A percentile compares a stretch with the other conserved stretches of the same genome.
phyloP scores from a whole-genome alignment of 2,329 filamentous ascomycete species.

The Aspergillus cejpii region DNA sequence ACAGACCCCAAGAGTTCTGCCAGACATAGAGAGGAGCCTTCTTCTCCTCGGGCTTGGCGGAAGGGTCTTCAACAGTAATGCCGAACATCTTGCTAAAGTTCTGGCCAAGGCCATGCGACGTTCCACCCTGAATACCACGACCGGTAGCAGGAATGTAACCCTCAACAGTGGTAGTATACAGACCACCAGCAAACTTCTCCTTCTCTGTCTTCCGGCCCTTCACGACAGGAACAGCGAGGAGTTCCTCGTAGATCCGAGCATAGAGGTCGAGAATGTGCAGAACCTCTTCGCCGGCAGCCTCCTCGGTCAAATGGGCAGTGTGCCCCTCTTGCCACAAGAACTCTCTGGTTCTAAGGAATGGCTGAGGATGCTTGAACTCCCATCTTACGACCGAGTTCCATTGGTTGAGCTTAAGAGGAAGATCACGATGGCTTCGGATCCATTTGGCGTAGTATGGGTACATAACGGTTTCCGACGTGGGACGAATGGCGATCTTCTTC shows the following conservation, averaged over 20 bases:
- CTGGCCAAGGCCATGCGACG: constrained; percentile 89
- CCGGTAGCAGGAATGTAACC: constrained; percentile 95
- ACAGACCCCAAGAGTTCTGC: constrained; percentile 99
- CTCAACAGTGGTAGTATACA: constrained; percentile 95
- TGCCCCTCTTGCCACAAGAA: constrained; percentile 99
- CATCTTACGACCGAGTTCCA: constrained; percentile 95
- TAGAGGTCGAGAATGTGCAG: constrained; percentile 90
- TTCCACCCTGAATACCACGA: constrained; percentile 92
- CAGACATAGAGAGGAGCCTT: constrained; percentile 79
- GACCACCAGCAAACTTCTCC: constrained; percentile 94
- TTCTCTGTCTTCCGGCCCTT: constrained; percentile 93
- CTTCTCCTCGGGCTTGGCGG: constrained; percentile 62
- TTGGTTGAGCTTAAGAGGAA: constrained; percentile 90
- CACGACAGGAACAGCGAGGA: constrained; percentile 90
- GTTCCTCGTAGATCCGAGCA: constrained; percentile 82
- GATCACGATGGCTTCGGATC: constrained; percentile 92
- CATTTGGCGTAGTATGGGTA: constrained; percentile 94
- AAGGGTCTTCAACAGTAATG: constrained; percentile 90
- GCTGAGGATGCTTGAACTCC: constrained; percentile 89
- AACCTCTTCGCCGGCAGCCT: constrained; percentile 76
- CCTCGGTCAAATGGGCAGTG: constrained; percentile 80
- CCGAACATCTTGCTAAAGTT: constrained; percentile 99
- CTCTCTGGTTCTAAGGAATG: constrained; percentile 84
- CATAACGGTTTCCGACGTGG: constrained; percentile 73
- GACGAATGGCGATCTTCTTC: constrained; percentile 64